Evolutionary conservation across 805 yeast species (phyloP), one percentile per base, ranked within the genome.

Genomic region (Pichia gijzeniarum): DNA sequence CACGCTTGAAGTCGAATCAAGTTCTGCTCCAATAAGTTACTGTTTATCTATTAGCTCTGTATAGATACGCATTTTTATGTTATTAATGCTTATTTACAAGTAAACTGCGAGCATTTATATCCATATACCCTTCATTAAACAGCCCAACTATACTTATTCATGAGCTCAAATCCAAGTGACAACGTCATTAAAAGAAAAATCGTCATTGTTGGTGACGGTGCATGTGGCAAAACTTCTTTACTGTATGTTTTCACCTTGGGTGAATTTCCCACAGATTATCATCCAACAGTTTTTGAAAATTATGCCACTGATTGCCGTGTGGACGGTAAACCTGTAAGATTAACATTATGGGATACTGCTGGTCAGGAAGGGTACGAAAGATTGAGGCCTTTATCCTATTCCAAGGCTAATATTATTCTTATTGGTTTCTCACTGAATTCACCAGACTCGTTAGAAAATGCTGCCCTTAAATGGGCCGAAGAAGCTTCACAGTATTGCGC

Each of bases 311-410:
- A 88, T 57, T 89, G 96, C 63, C 71, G 95, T 47, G 95, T 90
- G 17, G 97, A 89, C 59, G 96, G 96, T 3, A 89, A 88, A 54
- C 84, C 93, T 14, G 95, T 89, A 3, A 83, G 88, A 51, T 65
- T 89, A 45, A 90, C 95, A 2, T 67, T 89, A 21, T 89, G 97
- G 96, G 97, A 89, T 61, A 89, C 96, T 1, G 96, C 97, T 4
- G 97, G 97, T 2, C 96, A 89, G 65, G 97, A 89, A 67, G 97
- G 89, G 64, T 89, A 89, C 61, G 96, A 89, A 61, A 69, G 96
- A 48, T 69, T 90, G 48, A 76, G 96, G 50, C 96, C 96, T 0
- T 69, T 90, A 52, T 84, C 95, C 19, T 90, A 90, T 59, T 77
- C 90, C 10, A 83, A 86, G 56, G 95, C 96, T 2, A 85, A 90